These are phyloP conservation scores for Acacia concinna DNA, from an alignment of 331 rosid species.

Conservation along the genomic window DNA sequence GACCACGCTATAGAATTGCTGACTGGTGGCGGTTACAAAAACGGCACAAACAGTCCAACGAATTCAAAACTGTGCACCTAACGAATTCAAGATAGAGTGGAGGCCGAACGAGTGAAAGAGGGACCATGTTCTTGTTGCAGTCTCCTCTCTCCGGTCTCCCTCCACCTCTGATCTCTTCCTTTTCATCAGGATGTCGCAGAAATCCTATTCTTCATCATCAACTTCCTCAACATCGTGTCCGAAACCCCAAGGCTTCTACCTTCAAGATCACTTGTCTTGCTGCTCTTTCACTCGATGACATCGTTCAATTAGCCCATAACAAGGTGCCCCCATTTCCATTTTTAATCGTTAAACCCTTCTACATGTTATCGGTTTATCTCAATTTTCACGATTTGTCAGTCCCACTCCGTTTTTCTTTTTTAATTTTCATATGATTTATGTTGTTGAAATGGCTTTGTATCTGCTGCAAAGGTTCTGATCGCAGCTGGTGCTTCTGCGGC, in stretches of 20 bases:
- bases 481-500: slow-evolving; percentile 71
- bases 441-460: not conserved
- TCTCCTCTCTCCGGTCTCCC: slow-evolving; percentile 37
- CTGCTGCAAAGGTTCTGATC: slow-evolving; percentile 57
- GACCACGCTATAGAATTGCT: not conserved
- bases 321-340: slow-evolving; percentile 48
- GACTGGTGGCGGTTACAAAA: not conserved
- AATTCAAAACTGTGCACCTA: not conserved
- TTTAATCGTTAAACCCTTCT: not conserved
- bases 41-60: not conserved
- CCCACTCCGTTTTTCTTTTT: not conserved
- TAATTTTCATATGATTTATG: not conserved
- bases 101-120: not conserved
- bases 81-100: slow-evolving; percentile 1
- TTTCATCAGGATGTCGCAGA: slow-evolving; percentile 14
- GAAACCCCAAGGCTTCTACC: slow-evolving; percentile 35
- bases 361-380: slow-evolving; percentile 28
- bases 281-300: slow-evolving; percentile 41
- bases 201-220: slow-evolving; percentile 20
- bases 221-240: slow-evolving; percentile 18
- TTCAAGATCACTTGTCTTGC: slow-evolving; percentile 38
- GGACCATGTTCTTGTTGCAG: slow-evolving; percentile 36
- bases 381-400: not conserved
- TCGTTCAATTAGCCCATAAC: slow-evolving; percentile 60
- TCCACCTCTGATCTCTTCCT: slow-evolving; percentile 23